A percentile compares a stretch with the other conserved stretches of the same genome.
phyloP scores from a whole-genome alignment of 345 rosid genomes.

The Corchorus olitorius region DNA sequence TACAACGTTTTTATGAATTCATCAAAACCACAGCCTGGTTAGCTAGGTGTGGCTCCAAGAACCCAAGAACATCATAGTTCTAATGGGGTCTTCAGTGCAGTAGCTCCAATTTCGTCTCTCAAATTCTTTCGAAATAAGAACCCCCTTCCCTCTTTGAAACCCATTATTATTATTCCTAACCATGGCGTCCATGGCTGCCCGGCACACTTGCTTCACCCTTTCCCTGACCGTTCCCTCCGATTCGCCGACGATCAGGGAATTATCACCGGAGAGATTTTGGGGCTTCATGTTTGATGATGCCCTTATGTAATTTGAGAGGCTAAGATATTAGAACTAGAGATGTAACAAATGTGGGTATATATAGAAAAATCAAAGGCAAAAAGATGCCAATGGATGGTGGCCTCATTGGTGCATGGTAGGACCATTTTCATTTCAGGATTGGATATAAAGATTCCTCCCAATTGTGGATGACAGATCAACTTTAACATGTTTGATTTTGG shows the following conservation, averaged over 20 bases:
- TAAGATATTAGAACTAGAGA: conserved; percentile 26
- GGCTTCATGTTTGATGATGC: conserved; percentile 32
- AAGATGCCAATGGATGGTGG: background rate
- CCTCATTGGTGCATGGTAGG: conserved; percentile 10
- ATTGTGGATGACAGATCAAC: conserved; percentile 33
- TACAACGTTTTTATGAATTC: background rate
- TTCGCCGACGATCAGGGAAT: conserved; percentile 32
- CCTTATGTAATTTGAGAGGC: background rate
- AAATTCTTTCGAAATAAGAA: conserved; percentile 18
- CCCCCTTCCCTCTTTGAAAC: background rate
- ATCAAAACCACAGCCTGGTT: background rate
- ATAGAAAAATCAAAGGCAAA: conserved; percentile 21
- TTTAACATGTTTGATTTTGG: background rate
- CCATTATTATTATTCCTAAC: conserved; percentile 14
- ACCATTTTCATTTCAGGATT: conserved; percentile 2
- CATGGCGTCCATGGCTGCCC: conserved; percentile 31
- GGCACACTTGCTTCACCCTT: conserved; percentile 41
- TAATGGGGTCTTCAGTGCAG: conserved; percentile 51
- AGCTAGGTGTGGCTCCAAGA: conserved; percentile 59
- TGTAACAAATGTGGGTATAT: conserved; percentile 13
- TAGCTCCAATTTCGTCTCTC: conserved; percentile 41
- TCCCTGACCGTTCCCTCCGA: conserved; percentile 41
- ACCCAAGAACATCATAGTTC: conserved; percentile 64
- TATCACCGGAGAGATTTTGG: conserved; percentile 35
- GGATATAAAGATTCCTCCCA: background rate